These are phyloP conservation scores for Seminavis robusta DNA, from an alignment of 108 stramenopile genomes.

Conservation along the genomic window DNA sequence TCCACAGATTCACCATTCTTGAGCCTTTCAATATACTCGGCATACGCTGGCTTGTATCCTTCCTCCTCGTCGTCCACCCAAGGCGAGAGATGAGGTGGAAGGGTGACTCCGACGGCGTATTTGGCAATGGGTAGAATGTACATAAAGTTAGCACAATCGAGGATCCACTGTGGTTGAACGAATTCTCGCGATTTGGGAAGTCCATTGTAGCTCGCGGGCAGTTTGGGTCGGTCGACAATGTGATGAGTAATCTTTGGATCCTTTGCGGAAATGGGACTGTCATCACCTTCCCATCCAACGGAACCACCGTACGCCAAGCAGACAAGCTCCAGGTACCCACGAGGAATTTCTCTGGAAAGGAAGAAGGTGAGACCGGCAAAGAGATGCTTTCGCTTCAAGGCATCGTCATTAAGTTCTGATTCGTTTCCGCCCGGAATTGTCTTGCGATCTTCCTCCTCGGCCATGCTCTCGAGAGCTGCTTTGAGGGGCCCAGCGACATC, in stretches of 20 bases:
- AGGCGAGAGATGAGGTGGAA: constrained; percentile 98
- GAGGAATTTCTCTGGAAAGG: constrained; percentile 92
- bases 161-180: constrained; percentile 98
- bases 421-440: constrained; percentile 28
- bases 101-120: constrained; percentile 85
- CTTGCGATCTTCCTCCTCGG: constrained; percentile 35
- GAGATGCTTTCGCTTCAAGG: constrained; percentile 63
- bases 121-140: constrained; percentile 82
- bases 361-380: constrained; percentile 88
- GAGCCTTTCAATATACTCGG: constrained; percentile 90
- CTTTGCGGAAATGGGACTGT: constrained; percentile 73
- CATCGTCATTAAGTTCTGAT: constrained; percentile 57
- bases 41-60: constrained; percentile 96
- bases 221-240: constrained; percentile 84
- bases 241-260: constrained; percentile 95
- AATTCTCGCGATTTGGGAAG: constrained; percentile 87
- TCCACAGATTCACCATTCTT: constrained; percentile 73
- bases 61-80: constrained; percentile 98
- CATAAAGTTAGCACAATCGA: constrained; percentile 93
- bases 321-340: constrained; percentile 90
- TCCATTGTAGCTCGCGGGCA: constrained; percentile 50
- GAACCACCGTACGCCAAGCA: constrained; percentile 86
- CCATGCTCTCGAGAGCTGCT: constrained; percentile 75
- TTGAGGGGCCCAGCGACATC: constrained; percentile 76
- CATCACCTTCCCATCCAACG: constrained; percentile 94